phyloP scores from a whole-genome alignment of 495 filamentous ascomycete genomes.

The Penicillium chermesinum region DNA sequence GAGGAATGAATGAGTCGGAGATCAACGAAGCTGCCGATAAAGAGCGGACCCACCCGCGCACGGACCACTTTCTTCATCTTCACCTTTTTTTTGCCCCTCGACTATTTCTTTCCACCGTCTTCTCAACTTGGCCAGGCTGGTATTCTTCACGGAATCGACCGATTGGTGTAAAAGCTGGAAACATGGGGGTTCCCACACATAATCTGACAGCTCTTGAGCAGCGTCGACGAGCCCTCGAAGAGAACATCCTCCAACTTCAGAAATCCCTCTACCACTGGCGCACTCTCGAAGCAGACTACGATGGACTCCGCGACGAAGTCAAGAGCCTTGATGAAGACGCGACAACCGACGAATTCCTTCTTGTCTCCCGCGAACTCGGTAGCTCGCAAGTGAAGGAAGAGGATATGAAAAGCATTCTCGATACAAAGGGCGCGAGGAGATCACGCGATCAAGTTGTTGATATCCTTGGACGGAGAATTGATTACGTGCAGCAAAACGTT shows the following conservation, averaged over 20 bases:
- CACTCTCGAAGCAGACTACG: slow-evolving; percentile 85
- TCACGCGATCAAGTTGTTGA: slow-evolving; percentile 60
- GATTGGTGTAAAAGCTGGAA: neutral
- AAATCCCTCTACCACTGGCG: slow-evolving; percentile 82
- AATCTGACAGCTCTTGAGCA: slow-evolving; percentile 56
- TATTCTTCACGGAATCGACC: neutral
- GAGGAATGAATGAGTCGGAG: slow-evolving; percentile 1
- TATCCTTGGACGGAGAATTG: slow-evolving; percentile 69
- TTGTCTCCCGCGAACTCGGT: slow-evolving; percentile 44
- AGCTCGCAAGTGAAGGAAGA: slow-evolving; percentile 53
- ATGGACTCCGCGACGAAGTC: slow-evolving; percentile 78
- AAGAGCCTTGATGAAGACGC: slow-evolving; percentile 46
- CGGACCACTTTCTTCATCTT: slow-evolving; percentile 10
- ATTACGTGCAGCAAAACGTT: slow-evolving; percentile 84
- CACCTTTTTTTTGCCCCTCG: slow-evolving; percentile 9
- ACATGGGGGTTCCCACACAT: slow-evolving; percentile 32
- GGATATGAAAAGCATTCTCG: slow-evolving; percentile 41
- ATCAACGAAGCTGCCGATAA: slow-evolving; percentile 15
- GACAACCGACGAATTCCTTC: slow-evolving; percentile 46
- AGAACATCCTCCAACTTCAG: slow-evolving; percentile 66
- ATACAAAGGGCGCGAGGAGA: slow-evolving; percentile 26
- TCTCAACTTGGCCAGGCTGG: neutral
- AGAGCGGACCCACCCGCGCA: slow-evolving; percentile 12
- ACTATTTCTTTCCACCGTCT: slow-evolving; percentile 1
- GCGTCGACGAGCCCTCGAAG: slow-evolving; percentile 69